A percentile compares a stretch with the other conserved stretches of the same genome.
These are phyloP conservation scores for Trichoderma sp. DNA, from an alignment of 2,329 filamentous ascomycete genomes.

Conservation along the genomic window DNA sequence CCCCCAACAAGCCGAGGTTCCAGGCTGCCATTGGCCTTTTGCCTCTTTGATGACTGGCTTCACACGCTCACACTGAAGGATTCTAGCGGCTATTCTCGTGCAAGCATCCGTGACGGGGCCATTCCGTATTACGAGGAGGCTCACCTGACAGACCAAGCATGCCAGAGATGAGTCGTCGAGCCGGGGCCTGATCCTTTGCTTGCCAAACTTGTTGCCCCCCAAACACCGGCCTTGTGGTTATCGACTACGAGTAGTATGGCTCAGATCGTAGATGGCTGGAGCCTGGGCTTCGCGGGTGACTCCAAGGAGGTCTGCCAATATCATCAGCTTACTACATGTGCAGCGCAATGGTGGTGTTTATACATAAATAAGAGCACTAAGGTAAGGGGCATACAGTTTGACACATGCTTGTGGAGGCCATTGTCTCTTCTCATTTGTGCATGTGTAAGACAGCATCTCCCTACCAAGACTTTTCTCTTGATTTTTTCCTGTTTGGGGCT, in stretches of 20 bases:
- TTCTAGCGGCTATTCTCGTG: neutral
- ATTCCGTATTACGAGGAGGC: neutral
- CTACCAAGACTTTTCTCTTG: neutral
- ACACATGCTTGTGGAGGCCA: neutral
- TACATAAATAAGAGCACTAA: neutral
- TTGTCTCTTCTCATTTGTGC: neutral
- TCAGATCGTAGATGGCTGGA: neutral
- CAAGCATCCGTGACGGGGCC: neutral
- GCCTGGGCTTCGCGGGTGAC: neutral
- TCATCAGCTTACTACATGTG: neutral
- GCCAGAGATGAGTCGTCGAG: slow-evolving; percentile 12
- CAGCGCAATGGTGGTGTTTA: neutral
- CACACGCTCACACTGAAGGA: neutral
- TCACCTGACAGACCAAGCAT: slow-evolving; percentile 17
- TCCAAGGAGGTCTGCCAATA: neutral
- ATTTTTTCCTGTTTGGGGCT: neutral
- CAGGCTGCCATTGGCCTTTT: neutral
- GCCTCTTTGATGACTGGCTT: slow-evolving; percentile 2
- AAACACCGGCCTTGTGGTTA: neutral
- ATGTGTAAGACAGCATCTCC: neutral
- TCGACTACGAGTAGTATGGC: neutral
- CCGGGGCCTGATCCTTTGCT: slow-evolving; percentile 6
- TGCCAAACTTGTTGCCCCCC: neutral
- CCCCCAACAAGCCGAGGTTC: slow-evolving; percentile 14
- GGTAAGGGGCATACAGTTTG: neutral